These are phyloP conservation scores for Lomentospora prolificans DNA, from an alignment of 2,329 filamentous ascomycete genomes.

Conservation along the genomic window DNA sequence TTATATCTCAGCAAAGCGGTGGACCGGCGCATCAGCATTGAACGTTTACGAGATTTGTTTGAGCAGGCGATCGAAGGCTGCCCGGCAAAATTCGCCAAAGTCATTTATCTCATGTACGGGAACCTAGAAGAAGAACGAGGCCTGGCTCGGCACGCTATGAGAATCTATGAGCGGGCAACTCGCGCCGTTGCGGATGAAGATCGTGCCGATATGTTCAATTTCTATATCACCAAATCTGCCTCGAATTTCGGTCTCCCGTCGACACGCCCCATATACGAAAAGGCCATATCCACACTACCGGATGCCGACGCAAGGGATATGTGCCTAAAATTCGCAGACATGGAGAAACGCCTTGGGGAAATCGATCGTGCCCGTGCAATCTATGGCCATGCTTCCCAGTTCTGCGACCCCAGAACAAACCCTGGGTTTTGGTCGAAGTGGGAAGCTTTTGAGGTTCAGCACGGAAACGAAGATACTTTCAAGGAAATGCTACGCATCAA, in stretches of 20 bases:
- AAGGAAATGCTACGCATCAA: constrained; percentile 99
- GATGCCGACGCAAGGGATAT: constrained; percentile 91
- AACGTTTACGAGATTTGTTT: constrained; percentile 86
- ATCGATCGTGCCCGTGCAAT: constrained; percentile 93
- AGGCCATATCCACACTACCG: constrained; percentile 85
- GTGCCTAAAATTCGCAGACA: constrained; percentile 97
- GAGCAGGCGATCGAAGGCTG: constrained; percentile 94
- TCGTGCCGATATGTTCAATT: constrained; percentile 94
- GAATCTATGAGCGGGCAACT: constrained; percentile 95
- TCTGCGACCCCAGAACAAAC: constrained; percentile 88
- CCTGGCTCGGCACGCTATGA: constrained; percentile 91
- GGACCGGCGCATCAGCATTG: constrained; percentile 90
- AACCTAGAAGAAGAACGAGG: constrained; percentile 93
- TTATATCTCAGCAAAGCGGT: constrained; percentile 95
- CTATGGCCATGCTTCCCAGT: constrained; percentile 93
- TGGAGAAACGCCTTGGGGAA: constrained; percentile 84
- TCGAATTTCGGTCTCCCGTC: constrained; percentile 96
- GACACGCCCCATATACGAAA: constrained; percentile 90
- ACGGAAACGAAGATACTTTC: constrained; percentile 98
- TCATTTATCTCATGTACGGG: constrained; percentile 96
- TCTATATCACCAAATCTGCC: constrained; percentile 97
- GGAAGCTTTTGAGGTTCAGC: constrained; percentile 94
- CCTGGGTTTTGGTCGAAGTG: constrained; percentile 91
- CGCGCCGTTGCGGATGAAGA: constrained; percentile 92
- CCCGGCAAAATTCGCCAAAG: constrained; percentile 91